Evolutionary conservation across 345 rosid genomes (phyloP).

Genomic region (Psidium friedrichsthalianum): DNA sequence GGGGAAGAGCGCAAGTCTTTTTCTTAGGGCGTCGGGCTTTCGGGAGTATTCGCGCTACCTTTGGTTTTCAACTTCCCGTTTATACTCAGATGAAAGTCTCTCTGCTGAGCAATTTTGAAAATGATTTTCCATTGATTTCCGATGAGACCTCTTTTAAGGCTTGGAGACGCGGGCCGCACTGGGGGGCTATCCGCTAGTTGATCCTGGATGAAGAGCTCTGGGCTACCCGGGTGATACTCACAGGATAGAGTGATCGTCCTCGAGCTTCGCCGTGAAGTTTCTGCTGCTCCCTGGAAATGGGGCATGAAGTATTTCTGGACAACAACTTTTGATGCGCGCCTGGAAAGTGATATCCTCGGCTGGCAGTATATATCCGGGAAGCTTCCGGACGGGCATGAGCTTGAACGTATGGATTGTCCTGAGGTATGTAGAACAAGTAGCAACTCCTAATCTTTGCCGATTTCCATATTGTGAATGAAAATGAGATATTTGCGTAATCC

Average conservation of each 20-base stretch:
- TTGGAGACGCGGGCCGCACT: constrained; percentile 93
- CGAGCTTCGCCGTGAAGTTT: constrained; percentile 80
- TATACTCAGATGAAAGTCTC: constrained; percentile 83
- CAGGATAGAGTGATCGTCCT: constrained; percentile 71
- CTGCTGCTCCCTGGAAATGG: constrained; percentile 94
- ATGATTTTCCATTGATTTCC: constrained; percentile 69
- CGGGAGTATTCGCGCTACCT: constrained; percentile 93
- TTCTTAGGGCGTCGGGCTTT: constrained; percentile 75
- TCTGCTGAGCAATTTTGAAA: constrained; percentile 51
- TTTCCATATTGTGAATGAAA: background rate
- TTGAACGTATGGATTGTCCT: constrained; percentile 79
- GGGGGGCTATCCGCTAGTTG: constrained; percentile 93
- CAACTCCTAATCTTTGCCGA: background rate
- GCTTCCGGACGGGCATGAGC: constrained; percentile 97
- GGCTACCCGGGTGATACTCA: constrained; percentile 96
- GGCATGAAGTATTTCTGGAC: constrained; percentile 98
- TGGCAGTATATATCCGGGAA: constrained; percentile 95
- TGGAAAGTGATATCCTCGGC: constrained; percentile 80
- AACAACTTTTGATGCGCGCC: constrained; percentile 81
- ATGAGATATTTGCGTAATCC: background rate
- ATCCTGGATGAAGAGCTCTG: constrained; percentile 99
- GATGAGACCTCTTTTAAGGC: constrained; percentile 56
- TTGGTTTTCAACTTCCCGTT: constrained; percentile 90
- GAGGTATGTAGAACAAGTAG: constrained; percentile 29
- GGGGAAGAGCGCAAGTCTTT: constrained; percentile 49